A percentile compares a stretch with the other conserved stretches of the same genome.
These are phyloP conservation scores for Zancudomyces culisetae DNA, from an alignment of 371 early-diverging fungal genomes.

Conservation along the genomic window DNA sequence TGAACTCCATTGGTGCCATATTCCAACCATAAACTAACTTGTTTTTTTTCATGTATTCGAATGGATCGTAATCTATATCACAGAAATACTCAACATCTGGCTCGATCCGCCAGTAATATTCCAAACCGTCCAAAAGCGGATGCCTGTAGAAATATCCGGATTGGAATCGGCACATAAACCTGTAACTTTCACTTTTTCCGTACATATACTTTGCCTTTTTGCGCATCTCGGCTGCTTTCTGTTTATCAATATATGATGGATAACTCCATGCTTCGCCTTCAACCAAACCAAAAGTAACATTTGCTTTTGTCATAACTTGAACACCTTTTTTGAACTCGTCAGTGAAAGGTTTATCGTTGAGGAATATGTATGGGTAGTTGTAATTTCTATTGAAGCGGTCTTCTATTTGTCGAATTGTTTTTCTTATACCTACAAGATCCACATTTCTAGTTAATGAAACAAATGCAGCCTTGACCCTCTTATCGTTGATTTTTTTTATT, in stretches of 20 bases:
- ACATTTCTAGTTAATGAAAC: constrained; percentile 49
- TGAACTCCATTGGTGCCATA: constrained; percentile 54
- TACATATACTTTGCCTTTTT: constrained; percentile 13
- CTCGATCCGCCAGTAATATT: constrained; percentile 95
- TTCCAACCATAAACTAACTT: constrained; percentile 51
- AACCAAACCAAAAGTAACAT: constrained; percentile 33
- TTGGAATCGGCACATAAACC: constrained; percentile 81
- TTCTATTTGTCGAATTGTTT: constrained; percentile 59
- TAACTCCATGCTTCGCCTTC: constrained; percentile 58
- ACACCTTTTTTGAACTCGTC: constrained; percentile 51
- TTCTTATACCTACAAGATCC: constrained; percentile 43
- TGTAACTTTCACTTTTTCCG: constrained; percentile 43
- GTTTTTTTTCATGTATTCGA: constrained; percentile 33
- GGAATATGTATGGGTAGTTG: constrained; percentile 80
- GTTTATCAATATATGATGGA: constrained; percentile 53
- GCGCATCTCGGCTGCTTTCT: constrained; percentile 6
- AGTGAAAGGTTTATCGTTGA: constrained; percentile 66
- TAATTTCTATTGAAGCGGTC: constrained; percentile 61
- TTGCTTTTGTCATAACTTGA: constrained; percentile 31
- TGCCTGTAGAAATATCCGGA: constrained; percentile 80
- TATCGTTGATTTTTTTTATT: neutral
- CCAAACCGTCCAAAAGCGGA: constrained; percentile 49
- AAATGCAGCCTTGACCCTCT: constrained; percentile 35
- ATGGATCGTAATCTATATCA: constrained; percentile 80
- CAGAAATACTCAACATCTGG: constrained; percentile 79